phyloP scores from a whole-genome alignment of 2,329 filamentous ascomycete species.

The Trichoderma simmonsii region DNA sequence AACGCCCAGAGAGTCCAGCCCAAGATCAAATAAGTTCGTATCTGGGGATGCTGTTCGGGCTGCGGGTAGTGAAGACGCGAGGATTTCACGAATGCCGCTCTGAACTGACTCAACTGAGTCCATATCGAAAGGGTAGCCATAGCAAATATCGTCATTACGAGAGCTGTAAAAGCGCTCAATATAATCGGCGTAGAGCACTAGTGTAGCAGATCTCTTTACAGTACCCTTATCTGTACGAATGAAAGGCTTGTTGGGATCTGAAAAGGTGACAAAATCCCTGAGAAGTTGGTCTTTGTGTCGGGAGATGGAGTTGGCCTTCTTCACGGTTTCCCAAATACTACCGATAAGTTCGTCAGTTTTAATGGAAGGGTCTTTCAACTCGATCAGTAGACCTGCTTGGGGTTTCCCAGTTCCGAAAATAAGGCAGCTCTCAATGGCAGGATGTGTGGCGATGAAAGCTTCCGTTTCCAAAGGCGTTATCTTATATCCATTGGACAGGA shows the following conservation, averaged over 20 bases:
- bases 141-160: neutral
- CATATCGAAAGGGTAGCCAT: neutral
- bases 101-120: neutral
- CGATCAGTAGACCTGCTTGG: slow-evolving; percentile 29
- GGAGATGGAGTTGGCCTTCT: slow-evolving; percentile 40
- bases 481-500: slow-evolving; percentile 33
- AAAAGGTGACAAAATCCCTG: slow-evolving; percentile 41
- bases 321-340: slow-evolving; percentile 43
- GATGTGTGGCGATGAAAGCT: slow-evolving; percentile 27
- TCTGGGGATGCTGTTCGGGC: slow-evolving; percentile 22
- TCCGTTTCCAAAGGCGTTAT: slow-evolving; percentile 32
- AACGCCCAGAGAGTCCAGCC: slow-evolving; percentile 33
- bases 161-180: slow-evolving; percentile 45
- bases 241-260: slow-evolving; percentile 42
- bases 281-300: slow-evolving; percentile 42
- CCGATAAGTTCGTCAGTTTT: slow-evolving; percentile 34
- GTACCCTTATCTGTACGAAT: slow-evolving; percentile 45
- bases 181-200: slow-evolving; percentile 40
- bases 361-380: slow-evolving; percentile 25
- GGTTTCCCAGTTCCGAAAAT: slow-evolving; percentile 28
- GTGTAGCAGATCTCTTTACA: slow-evolving; percentile 40
- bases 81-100: neutral
- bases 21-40: slow-evolving; percentile 29
- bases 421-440: slow-evolving; percentile 27
- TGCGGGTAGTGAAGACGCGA: slow-evolving; percentile 17